Evolutionary conservation across 106 monocot species (phyloP).

Genomic region (Posidonia australis): DNA sequence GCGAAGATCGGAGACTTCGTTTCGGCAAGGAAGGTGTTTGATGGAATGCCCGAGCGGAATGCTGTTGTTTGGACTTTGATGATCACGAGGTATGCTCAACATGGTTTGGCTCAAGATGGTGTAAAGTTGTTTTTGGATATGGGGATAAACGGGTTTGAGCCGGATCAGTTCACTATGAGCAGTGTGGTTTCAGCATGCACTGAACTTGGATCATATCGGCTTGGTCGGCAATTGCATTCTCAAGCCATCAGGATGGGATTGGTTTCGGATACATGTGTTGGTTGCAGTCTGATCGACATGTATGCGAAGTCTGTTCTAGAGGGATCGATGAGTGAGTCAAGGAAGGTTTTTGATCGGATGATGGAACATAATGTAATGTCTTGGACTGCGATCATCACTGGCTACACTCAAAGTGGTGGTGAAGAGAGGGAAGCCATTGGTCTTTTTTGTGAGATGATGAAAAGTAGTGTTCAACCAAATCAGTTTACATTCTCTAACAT

Average conservation of each 20-base stretch:
- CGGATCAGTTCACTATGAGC: constrained; percentile 66
- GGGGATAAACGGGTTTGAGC: constrained; percentile 29
- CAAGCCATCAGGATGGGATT: constrained; percentile 34
- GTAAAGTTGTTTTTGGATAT: constrained; percentile 47
- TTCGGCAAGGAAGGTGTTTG: constrained; percentile 56
- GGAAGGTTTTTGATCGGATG: constrained; percentile 60
- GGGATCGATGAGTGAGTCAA: constrained; percentile 33
- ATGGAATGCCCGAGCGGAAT: constrained; percentile 44
- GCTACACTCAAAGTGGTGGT: constrained; percentile 42
- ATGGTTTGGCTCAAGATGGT: constrained; percentile 32
- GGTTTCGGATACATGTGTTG: constrained; percentile 37
- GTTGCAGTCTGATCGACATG: constrained; percentile 69
- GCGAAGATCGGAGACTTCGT: constrained; percentile 33
- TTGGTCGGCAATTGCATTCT: constrained; percentile 64
- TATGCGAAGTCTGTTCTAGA: constrained; percentile 42
- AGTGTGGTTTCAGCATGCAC: constrained; percentile 48
- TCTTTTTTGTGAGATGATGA: constrained; percentile 50
- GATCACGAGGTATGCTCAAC: constrained; percentile 52
- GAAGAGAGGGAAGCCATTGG: constrained; percentile 32
- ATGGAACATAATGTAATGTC: constrained; percentile 59
- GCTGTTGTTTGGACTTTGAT: constrained; percentile 64
- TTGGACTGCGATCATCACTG: constrained; percentile 72
- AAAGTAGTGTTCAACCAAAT: constrained; percentile 40
- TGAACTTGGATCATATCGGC: constrained; percentile 29
- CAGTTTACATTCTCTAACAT: constrained; percentile 61